These are phyloP conservation scores for Tulasnella sp. DNA, from an alignment of 768 basidiomycete species.

Conservation along the genomic window DNA sequence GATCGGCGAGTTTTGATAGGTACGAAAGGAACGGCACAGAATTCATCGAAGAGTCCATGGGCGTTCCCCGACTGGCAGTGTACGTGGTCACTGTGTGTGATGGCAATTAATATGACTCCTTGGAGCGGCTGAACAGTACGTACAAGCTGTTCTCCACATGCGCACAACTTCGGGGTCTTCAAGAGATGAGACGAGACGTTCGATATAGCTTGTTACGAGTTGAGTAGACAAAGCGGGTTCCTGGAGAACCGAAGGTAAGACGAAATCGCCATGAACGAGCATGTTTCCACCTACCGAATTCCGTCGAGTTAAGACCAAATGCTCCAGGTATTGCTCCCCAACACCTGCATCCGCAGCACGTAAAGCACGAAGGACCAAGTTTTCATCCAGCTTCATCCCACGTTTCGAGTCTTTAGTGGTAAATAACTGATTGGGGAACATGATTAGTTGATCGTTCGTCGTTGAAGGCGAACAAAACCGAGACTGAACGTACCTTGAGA, in stretches of 20 bases:
- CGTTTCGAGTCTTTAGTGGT: constrained; percentile 49
- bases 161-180: constrained; percentile 29
- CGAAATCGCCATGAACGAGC: not conserved
- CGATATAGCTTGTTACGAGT: constrained; percentile 50
- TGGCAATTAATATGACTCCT: not conserved
- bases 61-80: not conserved
- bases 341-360: constrained; percentile 49
- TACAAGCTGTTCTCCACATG: not conserved
- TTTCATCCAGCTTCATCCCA: constrained; percentile 54
- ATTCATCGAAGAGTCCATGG: constrained; percentile 25
- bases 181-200: constrained; percentile 46
- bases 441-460: constrained; percentile 4
- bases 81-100: not conserved
- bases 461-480: not conserved
- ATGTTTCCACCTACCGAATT: constrained; percentile 42
- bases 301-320: constrained; percentile 64
- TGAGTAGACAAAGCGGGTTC: constrained; percentile 58
- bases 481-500: constrained; percentile 47
- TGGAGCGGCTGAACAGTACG: not conserved
- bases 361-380: constrained; percentile 48
- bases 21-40: constrained; percentile 55
- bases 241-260: constrained; percentile 30
- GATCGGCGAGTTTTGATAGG: constrained; percentile 62
- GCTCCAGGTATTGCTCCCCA: constrained; percentile 67
- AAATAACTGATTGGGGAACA: constrained; percentile 43